Conservation (phyloP, 2,329 filamentous ascomycete genomes). For the Elsinoe arachidis region DNA sequence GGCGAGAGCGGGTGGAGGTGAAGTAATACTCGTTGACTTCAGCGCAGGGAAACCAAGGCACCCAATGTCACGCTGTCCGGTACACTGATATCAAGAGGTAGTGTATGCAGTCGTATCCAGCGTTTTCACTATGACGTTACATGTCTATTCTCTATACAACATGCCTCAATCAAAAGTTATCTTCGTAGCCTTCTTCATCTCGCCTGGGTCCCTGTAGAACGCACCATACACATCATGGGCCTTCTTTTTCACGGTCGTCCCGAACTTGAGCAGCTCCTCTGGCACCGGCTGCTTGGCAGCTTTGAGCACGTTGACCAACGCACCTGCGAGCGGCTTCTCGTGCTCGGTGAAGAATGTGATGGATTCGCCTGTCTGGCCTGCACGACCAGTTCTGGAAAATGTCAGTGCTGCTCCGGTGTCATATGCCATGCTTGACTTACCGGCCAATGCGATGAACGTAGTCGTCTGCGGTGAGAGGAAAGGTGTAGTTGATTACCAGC, state of each 20-base stretch:
- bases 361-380: conserved; percentile 78
- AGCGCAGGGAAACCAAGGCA: no score
- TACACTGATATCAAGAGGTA: no score
- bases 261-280: conserved; percentile 86
- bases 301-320: conserved; percentile 89
- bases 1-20: no score
- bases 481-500: conserved; percentile 88
- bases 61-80: no score
- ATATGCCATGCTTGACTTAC: conserved; percentile 20
- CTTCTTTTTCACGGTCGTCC: conserved; percentile 99
- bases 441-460: conserved; percentile 92
- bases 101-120: no score
- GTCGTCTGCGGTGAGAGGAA: conserved; percentile 90
- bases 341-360: conserved; percentile 93
- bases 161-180: conserved; percentile 67
- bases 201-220: conserved; percentile 81
- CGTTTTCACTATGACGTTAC: not conserved
- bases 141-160: not conserved
- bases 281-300: conserved; percentile 87
- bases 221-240: conserved; percentile 87
- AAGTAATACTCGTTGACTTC: no score
- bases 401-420: conserved; percentile 12
- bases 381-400: conserved; percentile 66
- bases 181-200: conserved; percentile 77
- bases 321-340: conserved; percentile 85